phyloP scores from a whole-genome alignment of 1,139 yeast genomes.

The Yamadazyma dendronema region DNA sequence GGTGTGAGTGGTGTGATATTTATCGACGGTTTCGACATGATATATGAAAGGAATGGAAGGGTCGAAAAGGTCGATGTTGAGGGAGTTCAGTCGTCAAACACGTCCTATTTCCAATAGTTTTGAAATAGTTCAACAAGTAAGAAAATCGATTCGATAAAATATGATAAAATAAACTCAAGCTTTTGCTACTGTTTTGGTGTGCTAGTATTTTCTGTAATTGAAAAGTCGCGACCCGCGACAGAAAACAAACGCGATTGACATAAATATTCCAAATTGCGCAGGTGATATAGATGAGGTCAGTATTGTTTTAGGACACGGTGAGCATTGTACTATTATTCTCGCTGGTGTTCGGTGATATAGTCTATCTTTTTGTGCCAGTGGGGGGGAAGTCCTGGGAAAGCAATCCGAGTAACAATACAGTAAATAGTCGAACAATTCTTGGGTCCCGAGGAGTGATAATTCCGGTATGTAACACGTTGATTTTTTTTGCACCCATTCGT shows the following conservation, averaged over 20 bases:
- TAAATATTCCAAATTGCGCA: background rate
- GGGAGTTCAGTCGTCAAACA: too few relatives aligned
- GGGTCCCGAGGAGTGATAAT: too few relatives aligned
- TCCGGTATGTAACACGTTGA: too few relatives aligned
- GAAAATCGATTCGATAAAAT: background rate
- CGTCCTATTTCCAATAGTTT: too few relatives aligned
- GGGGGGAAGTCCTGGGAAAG: too few relatives aligned
- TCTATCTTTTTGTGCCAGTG: too few relatives aligned
- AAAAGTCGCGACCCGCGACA: background rate
- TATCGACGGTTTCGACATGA: constrained; percentile 2
- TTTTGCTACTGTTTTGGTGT: background rate
- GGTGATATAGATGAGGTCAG: background rate
- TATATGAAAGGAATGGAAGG: background rate
- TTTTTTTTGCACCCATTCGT: too few relatives aligned
- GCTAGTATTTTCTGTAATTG: background rate
- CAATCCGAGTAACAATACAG: too few relatives aligned
- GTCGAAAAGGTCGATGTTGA: too few relatives aligned
- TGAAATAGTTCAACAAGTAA: too few relatives aligned
- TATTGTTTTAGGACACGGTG: background rate
- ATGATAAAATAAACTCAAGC: background rate
- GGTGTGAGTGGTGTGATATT: constrained; percentile 3
- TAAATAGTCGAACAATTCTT: too few relatives aligned
- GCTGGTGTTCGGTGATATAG: background rate
- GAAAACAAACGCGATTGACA: background rate
- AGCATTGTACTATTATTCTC: background rate